Conservation (phyloP, 2,329 filamentous ascomycete genomes). For the Fusarium papillatum region DNA sequence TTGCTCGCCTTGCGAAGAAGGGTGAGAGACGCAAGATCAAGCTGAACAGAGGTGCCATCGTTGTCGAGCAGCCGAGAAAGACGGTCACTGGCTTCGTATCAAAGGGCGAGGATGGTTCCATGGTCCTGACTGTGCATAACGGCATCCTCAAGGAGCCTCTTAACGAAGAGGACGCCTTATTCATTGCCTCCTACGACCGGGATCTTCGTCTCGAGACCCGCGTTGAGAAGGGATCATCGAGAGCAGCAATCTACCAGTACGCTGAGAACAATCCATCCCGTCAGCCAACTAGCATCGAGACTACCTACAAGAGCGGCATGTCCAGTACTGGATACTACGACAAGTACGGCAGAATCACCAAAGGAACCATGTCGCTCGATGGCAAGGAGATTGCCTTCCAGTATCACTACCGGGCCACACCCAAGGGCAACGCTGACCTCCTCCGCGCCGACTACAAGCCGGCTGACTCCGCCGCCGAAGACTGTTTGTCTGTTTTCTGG, state of each 20-base stretch:
- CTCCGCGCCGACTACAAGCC: slow-evolving; percentile 30
- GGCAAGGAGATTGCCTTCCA: slow-evolving; percentile 25
- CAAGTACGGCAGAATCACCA: slow-evolving; percentile 26
- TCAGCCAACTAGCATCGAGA: slow-evolving; percentile 16
- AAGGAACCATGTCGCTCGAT: slow-evolving; percentile 13
- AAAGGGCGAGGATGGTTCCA: slow-evolving; percentile 11
- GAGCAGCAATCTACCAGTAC: slow-evolving; percentile 22
- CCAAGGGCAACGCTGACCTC: slow-evolving; percentile 28
- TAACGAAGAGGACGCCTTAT: slow-evolving; percentile 6
- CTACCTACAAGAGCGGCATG: slow-evolving; percentile 1
- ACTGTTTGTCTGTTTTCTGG: slow-evolving; percentile 33
- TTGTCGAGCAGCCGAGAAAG: slow-evolving; percentile 24
- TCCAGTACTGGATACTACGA: slow-evolving; percentile 29
- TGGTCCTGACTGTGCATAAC: slow-evolving; percentile 18
- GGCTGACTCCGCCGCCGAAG: neutral
- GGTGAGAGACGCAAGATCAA: slow-evolving; percentile 27
- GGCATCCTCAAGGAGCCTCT: slow-evolving; percentile 20
- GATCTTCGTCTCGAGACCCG: slow-evolving; percentile 17
- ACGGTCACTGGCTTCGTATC: slow-evolving; percentile 24
- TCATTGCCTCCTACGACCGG: slow-evolving; percentile 21
- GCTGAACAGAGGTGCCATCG: slow-evolving; percentile 6
- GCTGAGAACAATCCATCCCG: slow-evolving; percentile 14
- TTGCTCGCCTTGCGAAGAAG: slow-evolving; percentile 26
- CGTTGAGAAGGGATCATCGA: neutral
- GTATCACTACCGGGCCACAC: slow-evolving; percentile 27